Percentiles rank a stretch among this genome's conserved stretches.
Conservation (phyloP, 1,139 yeast species). For the Taphrina confusa region DNA sequence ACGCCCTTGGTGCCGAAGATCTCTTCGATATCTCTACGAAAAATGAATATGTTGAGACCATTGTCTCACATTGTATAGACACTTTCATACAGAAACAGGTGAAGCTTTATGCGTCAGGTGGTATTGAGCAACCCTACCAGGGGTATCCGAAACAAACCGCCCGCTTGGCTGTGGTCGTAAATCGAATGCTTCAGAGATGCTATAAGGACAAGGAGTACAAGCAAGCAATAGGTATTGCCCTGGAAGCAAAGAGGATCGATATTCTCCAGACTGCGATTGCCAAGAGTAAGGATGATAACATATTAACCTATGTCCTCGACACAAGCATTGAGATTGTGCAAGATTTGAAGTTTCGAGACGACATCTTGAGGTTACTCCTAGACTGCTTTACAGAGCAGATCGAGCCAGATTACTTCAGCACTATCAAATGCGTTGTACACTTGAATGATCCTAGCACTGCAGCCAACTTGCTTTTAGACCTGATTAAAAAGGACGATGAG, state of each 20-base stretch:
- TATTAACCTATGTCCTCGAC: conserved; percentile 73
- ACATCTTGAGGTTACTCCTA: conserved; percentile 56
- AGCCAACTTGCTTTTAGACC: conserved; percentile 62
- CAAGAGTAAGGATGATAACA: conserved; percentile 47
- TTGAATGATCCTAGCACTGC: conserved; percentile 76
- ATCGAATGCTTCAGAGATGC: conserved; percentile 82
- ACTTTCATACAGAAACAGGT: conserved; percentile 87
- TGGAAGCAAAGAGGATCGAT: conserved; percentile 86
- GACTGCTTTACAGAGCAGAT: conserved; percentile 59
- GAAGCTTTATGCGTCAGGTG: conserved; percentile 59
- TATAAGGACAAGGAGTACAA: conserved; percentile 67
- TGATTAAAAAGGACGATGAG: conserved; percentile 52
- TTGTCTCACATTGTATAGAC: conserved; percentile 58
- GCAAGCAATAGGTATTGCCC: conserved; percentile 79
- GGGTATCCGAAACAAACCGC: conserved; percentile 54
- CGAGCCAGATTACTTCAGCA: conserved; percentile 72
- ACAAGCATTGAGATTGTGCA: conserved; percentile 70
- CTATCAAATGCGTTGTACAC: conserved; percentile 84
- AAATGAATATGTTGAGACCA: conserved; percentile 89
- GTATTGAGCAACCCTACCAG: conserved; percentile 47
- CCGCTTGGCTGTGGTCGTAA: conserved; percentile 70
- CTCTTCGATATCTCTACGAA: conserved; percentile 71
- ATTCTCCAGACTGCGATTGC: conserved; percentile 57
- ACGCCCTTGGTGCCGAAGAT: conserved; percentile 80
- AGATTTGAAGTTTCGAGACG: conserved; percentile 64